Evolutionary conservation across 192 early-diverging fungal genomes (phyloP).

Genomic region (Allomyces macrogynus): DNA sequence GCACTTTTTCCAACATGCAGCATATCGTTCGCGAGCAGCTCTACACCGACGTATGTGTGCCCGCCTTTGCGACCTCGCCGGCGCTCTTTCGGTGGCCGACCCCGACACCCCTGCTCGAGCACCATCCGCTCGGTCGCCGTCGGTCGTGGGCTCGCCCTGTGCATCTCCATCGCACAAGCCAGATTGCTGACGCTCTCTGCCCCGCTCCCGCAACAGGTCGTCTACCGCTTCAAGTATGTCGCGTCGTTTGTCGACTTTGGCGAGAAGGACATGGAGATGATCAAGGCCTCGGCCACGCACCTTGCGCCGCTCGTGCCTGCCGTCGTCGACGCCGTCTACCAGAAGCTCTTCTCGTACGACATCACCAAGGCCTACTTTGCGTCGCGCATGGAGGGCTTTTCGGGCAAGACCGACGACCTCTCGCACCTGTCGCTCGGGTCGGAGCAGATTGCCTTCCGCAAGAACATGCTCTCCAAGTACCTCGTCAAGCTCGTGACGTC

Average conservation of each 20-base stretch:
- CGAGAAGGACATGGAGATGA: constrained; percentile 40
- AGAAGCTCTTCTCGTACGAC: constrained; percentile 45
- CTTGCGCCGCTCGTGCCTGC: constrained; percentile 45
- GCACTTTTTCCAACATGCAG: constrained; percentile 14
- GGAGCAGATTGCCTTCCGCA: constrained; percentile 63
- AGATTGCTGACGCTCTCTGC: too few species aligned
- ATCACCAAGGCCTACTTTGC: constrained; percentile 52
- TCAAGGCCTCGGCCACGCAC: constrained; percentile 37
- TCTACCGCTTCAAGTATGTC: constrained; percentile 64
- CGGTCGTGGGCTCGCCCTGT: too few species aligned
- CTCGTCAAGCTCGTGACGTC: constrained; percentile 41
- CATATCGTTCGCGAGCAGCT: constrained; percentile 43
- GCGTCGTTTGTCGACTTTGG: constrained; percentile 51
- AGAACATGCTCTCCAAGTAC: constrained; percentile 49
- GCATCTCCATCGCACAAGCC: too few species aligned
- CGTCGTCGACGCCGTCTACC: constrained; percentile 60
- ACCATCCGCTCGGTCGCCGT: too few species aligned
- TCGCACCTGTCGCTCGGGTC: constrained; percentile 27
- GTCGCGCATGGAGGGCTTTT: constrained; percentile 42
- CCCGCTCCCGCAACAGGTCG: constrained; percentile 5
- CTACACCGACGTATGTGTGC: constrained; percentile 33
- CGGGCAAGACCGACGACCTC: constrained; percentile 13
- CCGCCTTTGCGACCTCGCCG: too few species aligned
- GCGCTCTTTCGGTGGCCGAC: too few species aligned
- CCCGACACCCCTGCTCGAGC: too few species aligned